Percentiles rank a stretch among this genome's conserved stretches.
phyloP scores from a whole-genome alignment of 2,329 filamentous ascomycete species.

The Bipolaris bicolor region DNA sequence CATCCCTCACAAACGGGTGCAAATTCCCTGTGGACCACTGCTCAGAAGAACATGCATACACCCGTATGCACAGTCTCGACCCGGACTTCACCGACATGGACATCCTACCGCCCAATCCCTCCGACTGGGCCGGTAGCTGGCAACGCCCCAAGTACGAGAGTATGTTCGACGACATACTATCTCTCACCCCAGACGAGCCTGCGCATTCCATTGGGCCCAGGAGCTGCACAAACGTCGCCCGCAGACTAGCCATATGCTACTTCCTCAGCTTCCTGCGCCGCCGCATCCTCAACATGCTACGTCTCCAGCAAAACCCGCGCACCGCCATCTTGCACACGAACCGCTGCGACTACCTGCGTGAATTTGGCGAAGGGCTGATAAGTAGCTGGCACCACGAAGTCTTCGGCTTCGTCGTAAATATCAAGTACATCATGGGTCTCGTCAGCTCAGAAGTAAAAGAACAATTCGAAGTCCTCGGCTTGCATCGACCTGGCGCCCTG shows the following conservation, averaged over 20 bases:
- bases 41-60: conserved; percentile 1
- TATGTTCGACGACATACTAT: conserved; percentile 4
- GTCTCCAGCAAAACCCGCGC: not conserved
- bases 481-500: not conserved
- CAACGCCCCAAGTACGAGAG: conserved; percentile 1
- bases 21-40: not conserved
- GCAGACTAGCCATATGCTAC: conserved; percentile 2
- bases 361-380: not conserved
- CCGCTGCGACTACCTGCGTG: conserved; percentile 4
- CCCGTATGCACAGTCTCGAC: conserved; percentile 4
- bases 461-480: not conserved
- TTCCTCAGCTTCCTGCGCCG: conserved; percentile 3
- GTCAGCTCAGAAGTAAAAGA: not conserved
- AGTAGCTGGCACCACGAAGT: conserved; percentile 1
- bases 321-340: not conserved
- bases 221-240: conserved; percentile 3
- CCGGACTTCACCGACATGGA: conserved; percentile 3
- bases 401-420: conserved; percentile 2
- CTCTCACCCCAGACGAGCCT: not conserved
- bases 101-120: not conserved
- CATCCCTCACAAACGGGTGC: not conserved
- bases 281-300: conserved; percentile 5
- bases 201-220: not conserved
- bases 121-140: not conserved
- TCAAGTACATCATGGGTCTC: conserved; percentile 9